phyloP scores from a whole-genome alignment of 805 yeast species.

The Kuraishia capsulata region DNA sequence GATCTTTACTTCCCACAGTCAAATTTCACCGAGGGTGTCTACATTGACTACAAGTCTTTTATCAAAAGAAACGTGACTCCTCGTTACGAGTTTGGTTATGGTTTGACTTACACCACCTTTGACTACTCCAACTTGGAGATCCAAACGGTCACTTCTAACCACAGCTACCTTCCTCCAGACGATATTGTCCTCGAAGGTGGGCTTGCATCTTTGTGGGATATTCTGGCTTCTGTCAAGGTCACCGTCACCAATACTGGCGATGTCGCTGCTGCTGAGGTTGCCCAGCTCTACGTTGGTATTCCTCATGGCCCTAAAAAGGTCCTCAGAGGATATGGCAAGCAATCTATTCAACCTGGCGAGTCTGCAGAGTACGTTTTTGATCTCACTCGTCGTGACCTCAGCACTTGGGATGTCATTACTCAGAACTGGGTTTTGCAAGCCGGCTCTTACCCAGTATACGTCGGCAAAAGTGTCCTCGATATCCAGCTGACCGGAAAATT shows the following conservation, averaged over 20 bases:
- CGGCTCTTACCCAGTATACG: conserved; percentile 30
- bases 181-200: conserved; percentile 28
- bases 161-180: conserved; percentile 26
- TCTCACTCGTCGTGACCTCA: conserved; percentile 30
- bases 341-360: conserved; percentile 24
- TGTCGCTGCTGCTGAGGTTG: no score
- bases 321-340: no score
- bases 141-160: no score
- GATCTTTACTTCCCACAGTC: conserved; percentile 29
- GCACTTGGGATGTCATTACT: conserved; percentile 31
- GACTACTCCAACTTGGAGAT: no score
- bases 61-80: conserved; percentile 48
- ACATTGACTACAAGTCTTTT: conserved; percentile 47
- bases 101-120: no score
- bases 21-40: conserved; percentile 36
- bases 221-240: no score
- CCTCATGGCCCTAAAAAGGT: no score
- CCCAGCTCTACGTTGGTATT: no score
- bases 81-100: conserved; percentile 45
- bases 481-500: conserved; percentile 8
- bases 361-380: conserved; percentile 21
- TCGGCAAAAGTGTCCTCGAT: conserved; percentile 17
- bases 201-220: conserved; percentile 33
- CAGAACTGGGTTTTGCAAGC: conserved; percentile 38
- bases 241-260: no score